Evolutionary conservation across 352 stramenopile genomes (phyloP).

Genomic region (Globisporangium canariense): DNA sequence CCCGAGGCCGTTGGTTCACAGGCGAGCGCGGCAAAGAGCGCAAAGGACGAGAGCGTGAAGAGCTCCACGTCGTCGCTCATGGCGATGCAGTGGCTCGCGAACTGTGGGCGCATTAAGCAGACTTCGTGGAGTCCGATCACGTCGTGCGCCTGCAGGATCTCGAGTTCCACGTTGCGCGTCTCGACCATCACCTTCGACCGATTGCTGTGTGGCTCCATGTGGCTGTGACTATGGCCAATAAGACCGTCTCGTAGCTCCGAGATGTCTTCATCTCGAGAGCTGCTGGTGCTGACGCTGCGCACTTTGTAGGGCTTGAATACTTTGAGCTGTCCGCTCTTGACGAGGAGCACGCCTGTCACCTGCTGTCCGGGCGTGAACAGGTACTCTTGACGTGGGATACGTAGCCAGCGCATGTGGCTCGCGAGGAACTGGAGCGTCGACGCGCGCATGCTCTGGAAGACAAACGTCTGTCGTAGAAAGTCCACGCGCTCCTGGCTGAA

Average conservation of each 20-base stretch:
- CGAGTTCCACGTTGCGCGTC: not conserved
- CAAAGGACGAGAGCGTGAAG: conserved; percentile 39
- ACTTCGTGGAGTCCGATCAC: not conserved
- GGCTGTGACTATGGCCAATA: not conserved
- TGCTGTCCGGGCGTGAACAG: conserved; percentile 5
- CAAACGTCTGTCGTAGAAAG: conserved; percentile 1
- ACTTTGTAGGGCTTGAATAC: not conserved
- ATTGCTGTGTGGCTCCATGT: not conserved
- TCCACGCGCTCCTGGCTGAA: not conserved
- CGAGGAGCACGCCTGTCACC: not conserved
- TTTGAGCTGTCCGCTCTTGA: conserved; percentile 5
- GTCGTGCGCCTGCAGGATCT: conserved; percentile 1
- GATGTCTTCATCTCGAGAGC: not conserved
- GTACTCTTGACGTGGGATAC: not conserved
- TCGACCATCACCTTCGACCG: not conserved
- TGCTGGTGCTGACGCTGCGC: not conserved
- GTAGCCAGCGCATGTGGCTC: not conserved
- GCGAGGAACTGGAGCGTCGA: not conserved
- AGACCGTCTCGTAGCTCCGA: not conserved
- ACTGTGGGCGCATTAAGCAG: conserved; percentile 32
- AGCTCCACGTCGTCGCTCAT: conserved; percentile 29
- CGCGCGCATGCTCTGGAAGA: conserved; percentile 4
- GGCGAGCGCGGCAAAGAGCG: conserved; percentile 6
- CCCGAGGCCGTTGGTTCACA: conserved; percentile 30
- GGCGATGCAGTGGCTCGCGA: conserved; percentile 47